phyloP scores from a whole-genome alignment of 345 rosid species.

The Eucalyptus shirleyi region DNA sequence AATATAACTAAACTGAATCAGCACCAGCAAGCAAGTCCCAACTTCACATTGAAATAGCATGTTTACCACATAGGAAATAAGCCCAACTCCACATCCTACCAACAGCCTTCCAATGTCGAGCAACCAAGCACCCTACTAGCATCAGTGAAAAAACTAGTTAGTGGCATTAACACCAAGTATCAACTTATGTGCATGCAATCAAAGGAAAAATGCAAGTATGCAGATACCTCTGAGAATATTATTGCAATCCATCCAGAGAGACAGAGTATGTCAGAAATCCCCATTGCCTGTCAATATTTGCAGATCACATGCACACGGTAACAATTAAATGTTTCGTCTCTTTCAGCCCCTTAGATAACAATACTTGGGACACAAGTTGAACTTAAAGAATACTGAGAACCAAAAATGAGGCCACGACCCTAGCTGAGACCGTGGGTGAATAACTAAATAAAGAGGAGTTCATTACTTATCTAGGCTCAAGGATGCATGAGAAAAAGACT shows the following conservation, averaged over 20 bases:
- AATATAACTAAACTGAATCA: not conserved
- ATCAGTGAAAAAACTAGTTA: not conserved
- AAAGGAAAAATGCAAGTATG: not conserved
- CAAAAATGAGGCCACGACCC: not conserved
- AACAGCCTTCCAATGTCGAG: constrained; percentile 65
- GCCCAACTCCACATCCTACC: constrained; percentile 62
- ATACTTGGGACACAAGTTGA: not conserved
- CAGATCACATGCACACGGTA: not conserved
- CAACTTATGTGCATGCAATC: not conserved
- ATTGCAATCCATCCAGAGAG: constrained; percentile 54
- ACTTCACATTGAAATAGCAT: not conserved
- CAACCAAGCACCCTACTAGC: constrained; percentile 37
- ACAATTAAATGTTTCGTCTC: not conserved
- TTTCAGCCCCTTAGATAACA: not conserved
- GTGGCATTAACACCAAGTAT: not conserved
- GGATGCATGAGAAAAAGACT: not conserved
- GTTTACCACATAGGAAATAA: constrained; percentile 68
- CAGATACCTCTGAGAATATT: constrained; percentile 36
- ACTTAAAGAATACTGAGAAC: not conserved
- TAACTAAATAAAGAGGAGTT: not conserved
- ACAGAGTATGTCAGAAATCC: constrained; percentile 55
- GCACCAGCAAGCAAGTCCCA: not conserved
- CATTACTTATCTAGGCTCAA: not conserved
- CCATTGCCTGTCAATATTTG: constrained; percentile 39
- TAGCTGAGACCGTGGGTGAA: not conserved